Evolutionary conservation across 2,329 filamentous ascomycete genomes (phyloP).

Genomic region (Madurella mycetomatis): DNA sequence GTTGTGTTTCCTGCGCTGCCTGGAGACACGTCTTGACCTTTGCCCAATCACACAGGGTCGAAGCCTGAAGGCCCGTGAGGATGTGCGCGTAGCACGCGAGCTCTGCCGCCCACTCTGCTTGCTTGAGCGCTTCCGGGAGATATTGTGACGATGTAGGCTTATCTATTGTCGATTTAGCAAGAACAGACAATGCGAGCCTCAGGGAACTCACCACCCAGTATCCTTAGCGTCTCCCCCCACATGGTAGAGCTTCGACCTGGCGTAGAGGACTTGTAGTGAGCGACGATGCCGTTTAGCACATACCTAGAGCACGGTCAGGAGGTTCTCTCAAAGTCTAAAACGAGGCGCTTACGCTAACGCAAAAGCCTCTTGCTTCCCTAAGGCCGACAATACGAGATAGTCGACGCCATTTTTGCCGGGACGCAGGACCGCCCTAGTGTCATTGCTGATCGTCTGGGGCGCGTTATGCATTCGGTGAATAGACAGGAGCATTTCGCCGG

Average conservation of each 20-base stretch:
- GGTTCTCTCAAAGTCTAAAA: background rate
- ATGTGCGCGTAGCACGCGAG: slow-evolving; percentile 66
- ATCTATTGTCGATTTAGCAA: slow-evolving; percentile 17
- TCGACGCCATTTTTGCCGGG: slow-evolving; percentile 47
- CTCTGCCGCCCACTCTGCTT: slow-evolving; percentile 60
- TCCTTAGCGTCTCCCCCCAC: slow-evolving; percentile 37
- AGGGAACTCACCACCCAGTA: slow-evolving; percentile 30
- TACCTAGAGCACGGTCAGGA: slow-evolving; percentile 38
- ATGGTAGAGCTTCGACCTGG: slow-evolving; percentile 36
- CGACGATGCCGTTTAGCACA: slow-evolving; percentile 50
- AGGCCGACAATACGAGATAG: slow-evolving; percentile 55
- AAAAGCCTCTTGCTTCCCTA: slow-evolving; percentile 56
- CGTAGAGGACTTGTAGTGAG: slow-evolving; percentile 34
- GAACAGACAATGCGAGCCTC: background rate
- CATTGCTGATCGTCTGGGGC: slow-evolving; percentile 49
- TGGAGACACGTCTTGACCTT: slow-evolving; percentile 56
- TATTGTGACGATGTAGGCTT: slow-evolving; percentile 37
- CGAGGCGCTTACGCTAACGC: slow-evolving; percentile 46
- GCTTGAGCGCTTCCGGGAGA: slow-evolving; percentile 53
- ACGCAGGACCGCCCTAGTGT: slow-evolving; percentile 52
- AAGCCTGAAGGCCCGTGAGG: slow-evolving; percentile 65
- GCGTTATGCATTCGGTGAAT: slow-evolving; percentile 48
- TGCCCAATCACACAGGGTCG: slow-evolving; percentile 66
- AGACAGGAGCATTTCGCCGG: slow-evolving; percentile 50
- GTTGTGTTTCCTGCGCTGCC: slow-evolving; percentile 45